phyloP scores from a whole-genome alignment of 1,139 yeast species.

The Taphrina communis region DNA sequence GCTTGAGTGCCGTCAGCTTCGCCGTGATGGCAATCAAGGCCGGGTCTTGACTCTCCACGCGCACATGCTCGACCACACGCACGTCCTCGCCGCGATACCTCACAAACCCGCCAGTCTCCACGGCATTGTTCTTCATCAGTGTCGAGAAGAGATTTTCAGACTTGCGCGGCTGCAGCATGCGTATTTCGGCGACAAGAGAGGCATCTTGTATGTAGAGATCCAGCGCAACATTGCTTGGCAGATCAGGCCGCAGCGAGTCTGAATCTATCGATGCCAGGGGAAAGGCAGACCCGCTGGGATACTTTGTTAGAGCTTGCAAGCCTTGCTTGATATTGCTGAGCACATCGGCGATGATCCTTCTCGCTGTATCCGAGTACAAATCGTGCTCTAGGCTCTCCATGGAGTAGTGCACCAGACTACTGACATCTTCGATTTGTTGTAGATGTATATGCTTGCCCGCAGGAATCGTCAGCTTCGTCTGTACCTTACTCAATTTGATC shows the following conservation, averaged over 20 bases:
- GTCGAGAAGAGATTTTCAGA: conserved; percentile 4
- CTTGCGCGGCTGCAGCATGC: conserved; percentile 23
- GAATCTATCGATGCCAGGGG: conserved; percentile 24
- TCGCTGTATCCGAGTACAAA: conserved; percentile 25
- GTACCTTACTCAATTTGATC: conserved; percentile 11
- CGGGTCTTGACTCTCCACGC: conserved; percentile 58
- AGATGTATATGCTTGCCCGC: conserved; percentile 13
- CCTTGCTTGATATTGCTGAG: conserved; percentile 18
- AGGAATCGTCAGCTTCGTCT: conserved; percentile 16
- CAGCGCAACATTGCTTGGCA: conserved; percentile 33
- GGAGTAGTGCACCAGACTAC: conserved; percentile 18
- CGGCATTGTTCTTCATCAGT: not conserved
- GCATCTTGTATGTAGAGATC: conserved; percentile 38
- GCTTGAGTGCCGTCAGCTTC: conserved; percentile 51
- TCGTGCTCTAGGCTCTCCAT: conserved; percentile 22
- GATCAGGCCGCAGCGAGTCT: conserved; percentile 21
- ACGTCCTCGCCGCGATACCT: conserved; percentile 46
- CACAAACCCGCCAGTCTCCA: conserved; percentile 30
- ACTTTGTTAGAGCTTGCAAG: conserved; percentile 1
- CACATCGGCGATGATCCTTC: conserved; percentile 24
- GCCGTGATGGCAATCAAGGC: conserved; percentile 56
- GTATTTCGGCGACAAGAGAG: conserved; percentile 30
- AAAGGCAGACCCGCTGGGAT: conserved; percentile 13
- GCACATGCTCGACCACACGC: conserved; percentile 54
- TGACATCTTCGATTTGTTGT: conserved; percentile 32